phyloP scores from a whole-genome alignment of 768 basidiomycete genomes.

The Macrolepiota dolichaula region DNA sequence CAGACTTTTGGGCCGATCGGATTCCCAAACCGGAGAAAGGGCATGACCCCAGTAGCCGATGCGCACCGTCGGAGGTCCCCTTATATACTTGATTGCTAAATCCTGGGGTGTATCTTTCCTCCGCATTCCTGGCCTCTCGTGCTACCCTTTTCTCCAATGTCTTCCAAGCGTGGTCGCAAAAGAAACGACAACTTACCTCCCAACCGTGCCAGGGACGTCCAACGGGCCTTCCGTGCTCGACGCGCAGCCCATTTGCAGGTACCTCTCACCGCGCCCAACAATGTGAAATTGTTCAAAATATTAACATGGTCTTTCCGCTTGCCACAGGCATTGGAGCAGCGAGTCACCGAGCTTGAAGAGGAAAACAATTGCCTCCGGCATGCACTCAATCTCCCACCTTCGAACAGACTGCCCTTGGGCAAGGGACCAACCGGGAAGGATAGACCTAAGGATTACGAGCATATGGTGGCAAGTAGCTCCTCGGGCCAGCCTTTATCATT shows the following conservation, averaged over 20 bases:
- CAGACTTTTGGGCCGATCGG: slow-evolving; percentile 20
- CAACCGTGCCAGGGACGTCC: slow-evolving; percentile 83
- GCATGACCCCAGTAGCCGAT: slow-evolving; percentile 29
- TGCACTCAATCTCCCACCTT: slow-evolving; percentile 69
- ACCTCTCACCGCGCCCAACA: slow-evolving; percentile 25
- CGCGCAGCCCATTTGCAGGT: slow-evolving; percentile 87
- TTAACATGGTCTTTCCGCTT: slow-evolving; percentile 25
- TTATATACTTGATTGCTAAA: slow-evolving; percentile 35
- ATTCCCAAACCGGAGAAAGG: slow-evolving; percentile 19
- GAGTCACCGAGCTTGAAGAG: slow-evolving; percentile 79
- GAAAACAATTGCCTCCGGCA: slow-evolving; percentile 76
- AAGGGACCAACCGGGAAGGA: slow-evolving; percentile 89
- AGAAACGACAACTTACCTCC: slow-evolving; percentile 78
- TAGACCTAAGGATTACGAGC: slow-evolving; percentile 57
- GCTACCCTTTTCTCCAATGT: slow-evolving; percentile 48
- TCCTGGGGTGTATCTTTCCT: slow-evolving; percentile 17
- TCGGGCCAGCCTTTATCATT: slow-evolving; percentile 22
- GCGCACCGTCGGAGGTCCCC: slow-evolving; percentile 28
- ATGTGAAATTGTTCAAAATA: slow-evolving; percentile 39
- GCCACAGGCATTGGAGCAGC: slow-evolving; percentile 71
- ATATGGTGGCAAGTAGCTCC: background rate
- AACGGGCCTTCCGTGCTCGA: slow-evolving; percentile 85
- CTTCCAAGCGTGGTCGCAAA: slow-evolving; percentile 85
- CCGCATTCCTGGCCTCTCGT: slow-evolving; percentile 19
- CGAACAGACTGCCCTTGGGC: slow-evolving; percentile 68